Evolutionary conservation across 192 early-diverging fungal species (phyloP).

Genomic region (Glomus cerebriforme): DNA sequence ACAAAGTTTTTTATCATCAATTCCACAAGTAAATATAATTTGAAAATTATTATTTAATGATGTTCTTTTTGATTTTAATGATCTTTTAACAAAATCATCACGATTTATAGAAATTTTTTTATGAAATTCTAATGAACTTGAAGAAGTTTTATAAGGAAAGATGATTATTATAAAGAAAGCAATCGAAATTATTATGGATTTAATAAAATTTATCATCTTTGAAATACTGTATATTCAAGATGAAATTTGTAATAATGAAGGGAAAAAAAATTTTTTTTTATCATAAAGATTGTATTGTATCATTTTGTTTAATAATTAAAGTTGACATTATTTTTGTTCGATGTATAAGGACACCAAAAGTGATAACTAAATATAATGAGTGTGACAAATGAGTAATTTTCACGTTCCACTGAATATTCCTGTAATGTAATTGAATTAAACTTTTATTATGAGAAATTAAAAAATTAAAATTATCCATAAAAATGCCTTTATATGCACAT

Average conservation of each 20-base stretch:
- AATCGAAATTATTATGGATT: background rate
- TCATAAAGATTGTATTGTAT: too few relatives aligned
- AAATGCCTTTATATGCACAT: too few relatives aligned
- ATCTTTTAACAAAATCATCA: background rate
- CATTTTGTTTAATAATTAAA: too few relatives aligned
- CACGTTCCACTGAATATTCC: too few relatives aligned
- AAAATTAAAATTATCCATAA: too few relatives aligned
- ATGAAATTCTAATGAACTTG: background rate
- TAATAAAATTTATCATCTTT: background rate
- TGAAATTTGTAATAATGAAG: background rate
- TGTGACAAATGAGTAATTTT: too few relatives aligned
- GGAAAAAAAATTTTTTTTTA: too few relatives aligned
- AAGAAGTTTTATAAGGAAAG: background rate
- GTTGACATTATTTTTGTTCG: too few relatives aligned
- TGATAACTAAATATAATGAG: too few relatives aligned
- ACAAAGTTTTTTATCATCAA: conserved; percentile 24
- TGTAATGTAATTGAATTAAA: too few relatives aligned
- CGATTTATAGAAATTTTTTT: background rate
- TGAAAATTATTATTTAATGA: background rate
- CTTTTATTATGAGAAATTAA: too few relatives aligned
- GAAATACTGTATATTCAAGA: background rate
- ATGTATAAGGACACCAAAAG: too few relatives aligned
- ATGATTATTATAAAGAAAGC: background rate
- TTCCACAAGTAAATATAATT: background rate
- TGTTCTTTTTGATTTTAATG: background rate